These are phyloP conservation scores for Fusarium continuum DNA, from an alignment of 2,329 filamentous ascomycete genomes.

Conservation along the genomic window DNA sequence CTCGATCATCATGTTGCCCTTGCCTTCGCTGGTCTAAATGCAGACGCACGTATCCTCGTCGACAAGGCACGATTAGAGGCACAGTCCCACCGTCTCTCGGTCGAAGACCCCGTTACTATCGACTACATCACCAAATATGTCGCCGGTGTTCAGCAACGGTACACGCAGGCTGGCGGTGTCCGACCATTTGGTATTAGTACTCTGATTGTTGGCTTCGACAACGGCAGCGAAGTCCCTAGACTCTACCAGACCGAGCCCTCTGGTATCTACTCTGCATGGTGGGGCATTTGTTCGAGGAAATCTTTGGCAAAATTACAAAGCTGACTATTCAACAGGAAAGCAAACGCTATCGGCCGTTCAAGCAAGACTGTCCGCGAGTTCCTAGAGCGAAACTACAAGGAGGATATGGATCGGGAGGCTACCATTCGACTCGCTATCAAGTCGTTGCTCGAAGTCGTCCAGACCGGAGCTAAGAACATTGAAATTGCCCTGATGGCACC, in stretches of 20 bases:
- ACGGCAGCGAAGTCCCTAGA: conserved; percentile 85
- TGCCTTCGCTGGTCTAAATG: conserved; percentile 96
- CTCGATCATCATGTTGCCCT: conserved; percentile 96
- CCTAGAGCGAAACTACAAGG: conserved; percentile 98
- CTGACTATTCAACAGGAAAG: conserved; percentile 75
- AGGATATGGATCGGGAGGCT: conserved; percentile 94
- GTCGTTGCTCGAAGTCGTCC: conserved; percentile 95
- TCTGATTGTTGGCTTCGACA: conserved; percentile 97
- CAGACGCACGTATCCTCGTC: conserved; percentile 95
- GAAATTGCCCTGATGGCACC: conserved; percentile 99
- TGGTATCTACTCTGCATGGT: conserved; percentile 99
- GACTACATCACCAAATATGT: conserved; percentile 99
- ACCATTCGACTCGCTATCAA: conserved; percentile 98
- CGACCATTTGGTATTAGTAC: conserved; percentile 99
- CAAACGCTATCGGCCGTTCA: conserved; percentile 96
- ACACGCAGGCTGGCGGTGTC: conserved; percentile 98
- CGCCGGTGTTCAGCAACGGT: conserved; percentile 96
- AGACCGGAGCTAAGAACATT: conserved; percentile 99
- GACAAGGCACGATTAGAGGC: conserved; percentile 98
- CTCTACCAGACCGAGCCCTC: conserved; percentile 99
- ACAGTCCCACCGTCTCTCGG: conserved; percentile 94
- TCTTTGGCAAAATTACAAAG: neutral
- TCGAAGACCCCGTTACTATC: conserved; percentile 96
- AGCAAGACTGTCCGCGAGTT: conserved; percentile 99
- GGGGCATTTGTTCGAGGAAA: conserved; percentile 49